Base-by-base conservation (phyloP, 163 green algal species). In the Chlamydomonas reinhardtii region DNA sequence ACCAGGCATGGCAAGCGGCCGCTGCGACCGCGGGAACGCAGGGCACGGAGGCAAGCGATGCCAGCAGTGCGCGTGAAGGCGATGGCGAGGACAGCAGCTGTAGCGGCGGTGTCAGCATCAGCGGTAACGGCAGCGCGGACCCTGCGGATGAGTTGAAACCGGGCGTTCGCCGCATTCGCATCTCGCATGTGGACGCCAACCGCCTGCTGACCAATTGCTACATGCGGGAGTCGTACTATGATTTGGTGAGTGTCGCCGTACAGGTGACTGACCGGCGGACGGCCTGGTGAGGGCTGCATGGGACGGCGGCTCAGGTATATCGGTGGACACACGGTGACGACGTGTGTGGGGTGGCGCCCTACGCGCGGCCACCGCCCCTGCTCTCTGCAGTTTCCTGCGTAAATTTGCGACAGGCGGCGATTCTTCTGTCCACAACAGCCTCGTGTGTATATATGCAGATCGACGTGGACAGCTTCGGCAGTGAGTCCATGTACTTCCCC, bases 401-500 rank as follows among this genome's bases (percentile, higher is more conserved):
- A n/a, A n/a, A n/a, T n/a, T n/a, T n/a, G n/a, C n/a, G n/a, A n/a
- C n/a, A n/a, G n/a, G n/a, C n/a, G n/a, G n/a, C n/a, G n/a, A n/a
- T n/a, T n/a, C n/a, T n/a, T n/a, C n/a, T n/a, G n/a, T n/a, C n/a
- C n/a, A n/a, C n/a, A n/a, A n/a, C n/a, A n/a, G n/a, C n/a, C n/a
- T n/a, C n/a, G n/a, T n/a, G n/a, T n/a, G n/a, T 73, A 2, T 11
- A 15, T 12, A 2, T 19, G 66, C n/a, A 37, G 20, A 52, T 96
- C 19, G 94, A 97, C 79, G 82, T 94, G 0, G 94, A 97, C 74
- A 91, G 64, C 54, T 97, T 97, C 86, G 94, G 93, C 61, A 89
- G 78, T n/a, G 87, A 94, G 35, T 78, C 74, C 43, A 76, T 65
- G 35, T 86, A 90, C 69, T 73, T 96, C 20, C 68, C 89, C 1